These are phyloP conservation scores for Pseudocercospora cruenta DNA, from an alignment of 2,329 filamentous ascomycete species.

Conservation along the genomic window DNA sequence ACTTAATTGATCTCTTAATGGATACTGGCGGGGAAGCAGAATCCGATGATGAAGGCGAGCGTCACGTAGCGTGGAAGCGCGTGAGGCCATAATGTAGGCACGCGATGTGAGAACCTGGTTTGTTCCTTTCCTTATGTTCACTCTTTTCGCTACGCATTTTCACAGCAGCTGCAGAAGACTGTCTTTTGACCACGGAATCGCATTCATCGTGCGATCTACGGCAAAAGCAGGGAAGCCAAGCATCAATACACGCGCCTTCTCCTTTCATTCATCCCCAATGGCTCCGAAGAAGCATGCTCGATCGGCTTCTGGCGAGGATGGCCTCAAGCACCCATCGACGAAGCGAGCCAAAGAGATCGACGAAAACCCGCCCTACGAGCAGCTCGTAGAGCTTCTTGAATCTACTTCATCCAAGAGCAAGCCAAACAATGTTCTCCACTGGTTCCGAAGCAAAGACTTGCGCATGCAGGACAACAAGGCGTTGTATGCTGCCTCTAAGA, in stretches of 20 bases:
- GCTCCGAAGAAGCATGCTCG: slow-evolving; percentile 28
- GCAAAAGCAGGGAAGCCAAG: background rate
- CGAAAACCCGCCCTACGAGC: slow-evolving; percentile 47
- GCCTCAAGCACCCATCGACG: slow-evolving; percentile 49
- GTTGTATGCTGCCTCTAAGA: slow-evolving; percentile 50
- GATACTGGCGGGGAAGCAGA: background rate
- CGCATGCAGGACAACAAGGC: slow-evolving; percentile 56
- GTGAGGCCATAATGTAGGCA: background rate
- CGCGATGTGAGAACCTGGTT: background rate
- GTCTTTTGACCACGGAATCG: background rate
- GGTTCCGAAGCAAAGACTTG: slow-evolving; percentile 58
- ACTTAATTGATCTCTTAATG: background rate
- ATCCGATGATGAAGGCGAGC: slow-evolving; percentile 1
- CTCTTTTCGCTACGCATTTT: background rate
- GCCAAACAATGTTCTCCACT: slow-evolving; percentile 51
- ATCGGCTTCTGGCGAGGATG: slow-evolving; percentile 25
- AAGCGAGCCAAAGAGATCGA: slow-evolving; percentile 57
- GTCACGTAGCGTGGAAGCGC: background rate
- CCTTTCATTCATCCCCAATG: slow-evolving; percentile 4
- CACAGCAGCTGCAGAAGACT: background rate
- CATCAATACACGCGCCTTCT: background rate
- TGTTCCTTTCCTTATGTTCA: background rate
- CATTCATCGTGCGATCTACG: background rate
- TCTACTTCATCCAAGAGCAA: slow-evolving; percentile 44
- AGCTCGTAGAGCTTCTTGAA: slow-evolving; percentile 46